These are phyloP conservation scores for Angomonas deanei DNA, from an alignment of 208 protist genomes.

Conservation along the genomic window DNA sequence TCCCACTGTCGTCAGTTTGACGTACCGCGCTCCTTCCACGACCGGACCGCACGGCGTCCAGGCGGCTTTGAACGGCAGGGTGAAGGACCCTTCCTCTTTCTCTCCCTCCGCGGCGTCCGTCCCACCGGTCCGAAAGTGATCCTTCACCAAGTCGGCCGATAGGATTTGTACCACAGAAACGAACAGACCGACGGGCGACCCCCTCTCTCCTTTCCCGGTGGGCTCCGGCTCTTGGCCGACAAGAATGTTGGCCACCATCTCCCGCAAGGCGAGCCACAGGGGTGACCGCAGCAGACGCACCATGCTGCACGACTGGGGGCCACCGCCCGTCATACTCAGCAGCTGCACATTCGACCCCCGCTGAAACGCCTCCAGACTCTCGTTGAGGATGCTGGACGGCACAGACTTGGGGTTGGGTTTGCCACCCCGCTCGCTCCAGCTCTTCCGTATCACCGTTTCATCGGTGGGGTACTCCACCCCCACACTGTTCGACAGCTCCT, in stretches of 20 bases:
- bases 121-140: constrained; percentile 8
- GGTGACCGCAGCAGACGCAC: constrained; percentile 23
- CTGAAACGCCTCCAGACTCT: constrained; percentile 17
- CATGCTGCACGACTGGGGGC: constrained; percentile 12
- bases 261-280: constrained; percentile 17
- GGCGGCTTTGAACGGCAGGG: constrained; percentile 25
- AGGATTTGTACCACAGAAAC: constrained; percentile 34
- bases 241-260: constrained; percentile 15
- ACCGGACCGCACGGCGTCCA: constrained; percentile 49
- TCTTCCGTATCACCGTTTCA: neutral
- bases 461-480: neutral
- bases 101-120: neutral
- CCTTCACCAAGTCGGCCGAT: constrained; percentile 16
- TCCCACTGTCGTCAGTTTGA: constrained; percentile 9
- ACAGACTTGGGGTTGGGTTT: neutral
- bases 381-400: constrained; percentile 8
- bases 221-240: neutral
- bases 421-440: neutral
- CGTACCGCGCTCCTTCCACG: constrained; percentile 27
- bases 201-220: neutral
- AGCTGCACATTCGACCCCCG: constrained; percentile 26
- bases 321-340: constrained; percentile 13
- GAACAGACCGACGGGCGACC: constrained; percentile 13
- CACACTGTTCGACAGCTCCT: neutral
- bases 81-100: neutral